Evolutionary conservation across 371 early-diverging fungal species (phyloP), one percentile per base, ranked within the genome.

Genomic region (Mucor racemosus): DNA sequence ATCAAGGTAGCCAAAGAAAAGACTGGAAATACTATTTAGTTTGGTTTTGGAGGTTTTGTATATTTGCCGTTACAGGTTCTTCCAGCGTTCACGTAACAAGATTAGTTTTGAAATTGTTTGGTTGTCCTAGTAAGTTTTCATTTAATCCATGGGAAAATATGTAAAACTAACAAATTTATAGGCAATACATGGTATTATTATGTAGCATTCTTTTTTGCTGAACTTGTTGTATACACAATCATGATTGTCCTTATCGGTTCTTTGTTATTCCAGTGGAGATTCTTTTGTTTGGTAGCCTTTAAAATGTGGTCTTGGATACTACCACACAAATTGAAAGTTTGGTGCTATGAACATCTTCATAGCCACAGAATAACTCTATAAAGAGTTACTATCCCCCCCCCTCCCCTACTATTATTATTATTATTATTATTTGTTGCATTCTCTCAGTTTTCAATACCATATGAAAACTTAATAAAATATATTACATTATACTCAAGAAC

Each of bases 31-130:
- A 59, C 10, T 72, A 64, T 38, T 17, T 67, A 11, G 14, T 72
- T 3, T 82, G 78, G 82, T 11, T 72, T 10, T 77, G 78, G 78
- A 63, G 82, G 5, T 56, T 82, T 36, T 63, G 57, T 26, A 75
- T 82, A 9, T 82, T 82, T 65, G 75, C 59, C 15, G 39, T 82
- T 7, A 75, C 76, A 4, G 82, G 82, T 4, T 82, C 82, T 15
- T 72, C 76, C 7, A 82, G 80, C 69, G 69, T 80, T 11, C 68
- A 65, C 13, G 72, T 82, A 11, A 78, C 80, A 5, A 60, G 74
- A n/a, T 35, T 35, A 17, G n/a, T 56, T 8, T 60, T 74, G 17
- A 68, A 44, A 26, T 50, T 46, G 15, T 26, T 68, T 19, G 57
- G 44, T 58, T 64, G 58, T 54, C n/a, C 58, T 60, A 64, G 71